Base-by-base conservation (phyloP, 1,139 yeast genomes). In the Debaryomyces subglobosus region DNA sequence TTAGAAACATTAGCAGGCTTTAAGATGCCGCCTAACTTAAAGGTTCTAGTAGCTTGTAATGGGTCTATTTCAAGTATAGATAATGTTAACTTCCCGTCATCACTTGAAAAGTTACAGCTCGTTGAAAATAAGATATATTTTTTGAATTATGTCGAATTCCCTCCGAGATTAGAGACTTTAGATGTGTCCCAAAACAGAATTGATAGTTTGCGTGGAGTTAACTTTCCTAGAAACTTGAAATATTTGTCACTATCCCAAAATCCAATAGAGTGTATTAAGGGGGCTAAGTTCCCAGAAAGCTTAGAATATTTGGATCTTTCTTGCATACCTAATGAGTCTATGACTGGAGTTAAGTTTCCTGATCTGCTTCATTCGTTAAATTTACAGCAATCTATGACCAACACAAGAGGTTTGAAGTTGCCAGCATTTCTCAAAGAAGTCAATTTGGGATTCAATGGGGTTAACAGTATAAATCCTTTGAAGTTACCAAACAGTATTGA, bases 301-400 rank as follows among this genome's bases (percentile, higher is more conserved):
- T 55, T 76, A 40, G 61, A 60, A 40, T 65, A 64, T 50, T 62
- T 76, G 52, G 80, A 76, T 50, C 54, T 73, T 5, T 72, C 79
- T 3, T 70, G 72, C 50, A 68, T 75, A 12, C 80, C 81, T 3
- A 76, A 74, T 53, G 81, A 76, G 51, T 69, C 78, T 5, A 75
- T 76, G 81, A 69, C 79, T 0, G 78, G 80, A 0, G 69, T 76
- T 9, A 73, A 72, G 49, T 74, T 76, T 47, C 81, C 81, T 0
- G 81, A 76, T 46, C 66, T 61, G 65, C 57, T 72, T 30, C 56
- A 58, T 16, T 65, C 65, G 3, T 64, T 76, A 41, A 76, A 76
- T 51, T 58, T 76, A 13, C 79, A 74, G 54, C 74, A 72, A 43
- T 71, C 78, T 5, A 76, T 76, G 80, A 74, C 79, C 1, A 74